phyloP scores from a whole-genome alignment of 306 rosid species.

The Delonix regia region DNA sequence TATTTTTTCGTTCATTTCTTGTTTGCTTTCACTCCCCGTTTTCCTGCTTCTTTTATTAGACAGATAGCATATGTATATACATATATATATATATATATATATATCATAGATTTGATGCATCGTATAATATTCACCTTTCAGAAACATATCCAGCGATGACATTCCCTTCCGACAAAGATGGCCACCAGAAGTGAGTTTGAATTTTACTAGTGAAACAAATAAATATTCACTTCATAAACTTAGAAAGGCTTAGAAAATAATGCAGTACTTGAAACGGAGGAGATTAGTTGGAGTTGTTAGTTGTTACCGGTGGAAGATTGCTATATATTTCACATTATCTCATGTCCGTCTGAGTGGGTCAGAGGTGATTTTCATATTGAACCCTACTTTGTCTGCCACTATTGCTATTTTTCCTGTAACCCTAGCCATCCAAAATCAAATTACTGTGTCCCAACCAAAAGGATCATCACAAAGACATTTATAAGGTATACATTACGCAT shows the following conservation, averaged over 20 bases:
- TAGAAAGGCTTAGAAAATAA: not conserved
- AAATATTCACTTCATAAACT: not conserved
- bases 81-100: too few species aligned
- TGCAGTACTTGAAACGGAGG: not conserved
- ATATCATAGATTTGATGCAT: slow-evolving; percentile 25
- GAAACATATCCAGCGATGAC: not conserved
- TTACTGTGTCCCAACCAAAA: slow-evolving; percentile 26
- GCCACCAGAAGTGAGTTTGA: not conserved
- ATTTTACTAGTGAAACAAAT: not conserved
- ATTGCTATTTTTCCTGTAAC: slow-evolving; percentile 25
- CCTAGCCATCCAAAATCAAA: slow-evolving; percentile 43
- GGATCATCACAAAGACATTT: not conserved
- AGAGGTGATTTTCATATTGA: slow-evolving; percentile 54
- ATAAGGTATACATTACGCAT: not conserved
- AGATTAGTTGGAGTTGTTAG: slow-evolving; percentile 31
- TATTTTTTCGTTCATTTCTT: not conserved
- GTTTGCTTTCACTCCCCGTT: not conserved
- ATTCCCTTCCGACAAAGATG: not conserved
- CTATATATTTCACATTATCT: slow-evolving; percentile 32
- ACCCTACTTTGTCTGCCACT: slow-evolving; percentile 67
- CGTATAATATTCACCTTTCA: not conserved
- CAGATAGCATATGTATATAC: slow-evolving; percentile 37
- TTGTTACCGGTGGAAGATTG: not conserved
- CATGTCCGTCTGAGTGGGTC: slow-evolving; percentile 50
- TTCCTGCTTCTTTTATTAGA: slow-evolving; percentile 5